phyloP scores from a whole-genome alignment of 176 grass and related monocot species.

The Aegilops umbellulata region DNA sequence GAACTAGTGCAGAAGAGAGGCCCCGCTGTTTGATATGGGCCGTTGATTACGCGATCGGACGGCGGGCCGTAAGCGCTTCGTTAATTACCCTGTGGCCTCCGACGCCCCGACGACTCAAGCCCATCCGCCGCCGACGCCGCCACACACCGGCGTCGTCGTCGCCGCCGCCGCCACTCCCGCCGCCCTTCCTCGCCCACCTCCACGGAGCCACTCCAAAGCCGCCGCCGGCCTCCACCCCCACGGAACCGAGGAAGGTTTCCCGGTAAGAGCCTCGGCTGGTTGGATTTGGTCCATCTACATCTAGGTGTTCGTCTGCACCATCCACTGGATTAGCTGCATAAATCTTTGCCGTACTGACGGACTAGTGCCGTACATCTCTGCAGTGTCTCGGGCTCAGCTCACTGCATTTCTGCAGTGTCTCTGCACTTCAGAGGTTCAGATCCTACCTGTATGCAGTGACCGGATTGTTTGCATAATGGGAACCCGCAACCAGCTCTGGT shows the following conservation, averaged over 20 bases:
- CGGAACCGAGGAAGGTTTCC: background rate
- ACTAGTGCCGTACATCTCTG: background rate
- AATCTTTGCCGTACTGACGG: background rate
- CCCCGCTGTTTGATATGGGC: background rate
- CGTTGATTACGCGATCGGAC: constrained; percentile 7
- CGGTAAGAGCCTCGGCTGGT: background rate
- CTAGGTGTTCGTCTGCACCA: too few species aligned
- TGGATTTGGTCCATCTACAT: background rate
- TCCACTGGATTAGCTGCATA: background rate
- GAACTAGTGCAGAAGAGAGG: background rate
- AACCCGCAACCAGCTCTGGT: constrained; percentile 30
- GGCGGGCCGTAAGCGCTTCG: background rate
- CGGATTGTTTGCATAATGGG: constrained; percentile 49
- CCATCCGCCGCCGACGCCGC: background rate
- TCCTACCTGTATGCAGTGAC: background rate
- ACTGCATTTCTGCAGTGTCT: background rate
- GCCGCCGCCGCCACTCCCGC: too few species aligned
- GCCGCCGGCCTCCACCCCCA: too few species aligned
- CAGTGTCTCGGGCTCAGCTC: background rate
- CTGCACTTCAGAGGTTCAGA: background rate
- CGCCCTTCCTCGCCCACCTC: background rate
- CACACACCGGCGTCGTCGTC: background rate
- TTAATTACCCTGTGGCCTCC: background rate
- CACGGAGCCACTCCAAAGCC: background rate
- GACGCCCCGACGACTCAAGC: background rate